phyloP scores from a whole-genome alignment of 768 basidiomycete genomes.

The Boletus rubroflammeus region DNA sequence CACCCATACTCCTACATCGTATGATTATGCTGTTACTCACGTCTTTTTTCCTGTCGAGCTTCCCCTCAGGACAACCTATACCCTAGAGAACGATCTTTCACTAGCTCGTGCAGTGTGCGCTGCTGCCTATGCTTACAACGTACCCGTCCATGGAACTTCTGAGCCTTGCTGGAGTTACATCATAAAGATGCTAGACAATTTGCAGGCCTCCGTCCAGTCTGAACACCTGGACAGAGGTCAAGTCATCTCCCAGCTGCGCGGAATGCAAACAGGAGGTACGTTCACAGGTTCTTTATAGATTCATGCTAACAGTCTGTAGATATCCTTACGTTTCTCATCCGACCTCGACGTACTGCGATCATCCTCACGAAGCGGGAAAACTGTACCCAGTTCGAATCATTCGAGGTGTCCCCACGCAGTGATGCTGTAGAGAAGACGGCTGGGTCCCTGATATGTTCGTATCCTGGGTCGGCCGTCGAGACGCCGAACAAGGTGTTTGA shows the following conservation, averaged over 20 bases:
- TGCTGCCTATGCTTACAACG: slow-evolving; percentile 2
- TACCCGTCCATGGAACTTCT: background rate
- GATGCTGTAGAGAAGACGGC: slow-evolving; percentile 31
- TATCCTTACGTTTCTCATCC: slow-evolving; percentile 35
- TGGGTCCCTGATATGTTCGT: slow-evolving; percentile 28
- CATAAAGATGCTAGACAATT: slow-evolving; percentile 1
- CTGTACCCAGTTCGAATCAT: slow-evolving; percentile 17
- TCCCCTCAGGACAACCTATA: background rate
- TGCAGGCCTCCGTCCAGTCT: background rate
- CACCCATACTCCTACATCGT: background rate
- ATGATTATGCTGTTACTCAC: slow-evolving; percentile 9
- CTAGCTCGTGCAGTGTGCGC: background rate
- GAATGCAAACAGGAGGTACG: background rate
- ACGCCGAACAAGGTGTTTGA: slow-evolving; percentile 9
- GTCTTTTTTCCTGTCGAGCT: slow-evolving; percentile 7
- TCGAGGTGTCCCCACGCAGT: slow-evolving; percentile 23
- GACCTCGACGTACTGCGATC: slow-evolving; percentile 42
- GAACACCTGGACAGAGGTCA: background rate
- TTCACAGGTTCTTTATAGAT: background rate
- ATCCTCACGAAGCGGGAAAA: slow-evolving; percentile 29
- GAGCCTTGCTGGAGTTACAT: slow-evolving; percentile 1
- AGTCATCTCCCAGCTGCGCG: background rate
- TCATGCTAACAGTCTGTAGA: slow-evolving; percentile 23
- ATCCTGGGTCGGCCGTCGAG: slow-evolving; percentile 18
- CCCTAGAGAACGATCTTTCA: background rate